phyloP scores from a whole-genome alignment of 257 asterid species.

The Penstemon eatonii region DNA sequence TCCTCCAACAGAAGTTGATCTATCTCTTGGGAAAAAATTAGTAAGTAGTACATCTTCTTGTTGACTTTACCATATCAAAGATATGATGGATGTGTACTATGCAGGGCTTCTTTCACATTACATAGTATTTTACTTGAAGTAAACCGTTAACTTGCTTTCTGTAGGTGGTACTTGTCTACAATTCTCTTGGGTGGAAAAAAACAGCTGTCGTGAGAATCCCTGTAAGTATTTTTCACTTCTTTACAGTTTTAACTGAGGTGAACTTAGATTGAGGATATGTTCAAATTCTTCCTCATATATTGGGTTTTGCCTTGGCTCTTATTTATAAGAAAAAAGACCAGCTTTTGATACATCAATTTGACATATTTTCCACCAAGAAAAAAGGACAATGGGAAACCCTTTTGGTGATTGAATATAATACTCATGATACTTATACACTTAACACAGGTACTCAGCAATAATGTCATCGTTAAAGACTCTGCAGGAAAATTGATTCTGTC shows the following conservation, averaged over 20 bases:
- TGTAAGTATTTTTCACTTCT: slow-evolving; percentile 49
- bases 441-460: slow-evolving; percentile 64
- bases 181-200: slow-evolving; percentile 91
- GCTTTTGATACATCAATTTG: background rate
- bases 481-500: slow-evolving; percentile 63
- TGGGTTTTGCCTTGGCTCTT: background rate
- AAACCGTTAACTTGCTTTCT: slow-evolving; percentile 13
- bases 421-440: slow-evolving; percentile 24
- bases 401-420: background rate
- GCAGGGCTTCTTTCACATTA: background rate
- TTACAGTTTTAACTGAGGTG: background rate
- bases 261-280: background rate
- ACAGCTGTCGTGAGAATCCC: slow-evolving; percentile 78
- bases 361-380: background rate
- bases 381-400: background rate
- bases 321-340: slow-evolving; percentile 6
- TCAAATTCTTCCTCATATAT: slow-evolving; percentile 6
- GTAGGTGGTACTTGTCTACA: slow-evolving; percentile 85
- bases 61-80: slow-evolving; percentile 1
- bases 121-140: slow-evolving; percentile 6
- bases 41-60: slow-evolving; percentile 45
- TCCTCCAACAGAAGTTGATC: slow-evolving; percentile 83
- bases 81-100: background rate
- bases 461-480: slow-evolving; percentile 68
- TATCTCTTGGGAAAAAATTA: slow-evolving; percentile 61